Evolutionary conservation across 2,329 filamentous ascomycete genomes (phyloP).

Genomic region (Ceratocystis cacaofunesta): DNA sequence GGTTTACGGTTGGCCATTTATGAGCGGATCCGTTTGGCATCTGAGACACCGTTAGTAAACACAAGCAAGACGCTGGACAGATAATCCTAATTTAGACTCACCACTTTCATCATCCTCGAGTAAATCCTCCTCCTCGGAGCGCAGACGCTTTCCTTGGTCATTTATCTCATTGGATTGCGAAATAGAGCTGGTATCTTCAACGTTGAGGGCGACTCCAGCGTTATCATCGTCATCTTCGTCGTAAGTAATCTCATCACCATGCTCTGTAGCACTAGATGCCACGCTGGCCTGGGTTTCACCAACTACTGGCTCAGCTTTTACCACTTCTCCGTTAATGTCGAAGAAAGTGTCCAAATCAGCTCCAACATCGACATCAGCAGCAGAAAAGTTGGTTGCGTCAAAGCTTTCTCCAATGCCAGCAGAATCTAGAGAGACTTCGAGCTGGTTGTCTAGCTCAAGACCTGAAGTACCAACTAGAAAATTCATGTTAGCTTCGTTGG

Average conservation of each 20-base stretch:
- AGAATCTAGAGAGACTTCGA: constrained; percentile 6
- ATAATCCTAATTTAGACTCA: neutral
- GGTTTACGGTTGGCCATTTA: neutral
- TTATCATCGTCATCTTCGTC: constrained; percentile 16
- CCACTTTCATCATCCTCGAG: constrained; percentile 11
- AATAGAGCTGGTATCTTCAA: constrained; percentile 12
- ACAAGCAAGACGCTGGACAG: neutral
- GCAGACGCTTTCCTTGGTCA: constrained; percentile 14
- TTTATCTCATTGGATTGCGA: constrained; percentile 15
- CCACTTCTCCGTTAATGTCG: constrained; percentile 4
- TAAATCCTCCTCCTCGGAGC: constrained; percentile 5
- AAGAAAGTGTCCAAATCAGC: constrained; percentile 13
- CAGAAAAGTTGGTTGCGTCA: constrained; percentile 10
- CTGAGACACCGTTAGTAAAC: neutral
- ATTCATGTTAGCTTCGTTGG: neutral
- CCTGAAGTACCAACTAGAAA: constrained; percentile 7
- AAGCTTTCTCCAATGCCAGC: constrained; percentile 4
- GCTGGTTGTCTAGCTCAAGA: constrained; percentile 7
- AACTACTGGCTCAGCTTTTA: neutral
- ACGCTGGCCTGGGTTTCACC: neutral
- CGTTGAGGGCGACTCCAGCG: constrained; percentile 11
- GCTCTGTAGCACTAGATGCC: constrained; percentile 15
- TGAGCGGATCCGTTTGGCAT: constrained; percentile 13
- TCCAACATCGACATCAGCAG: constrained; percentile 7
- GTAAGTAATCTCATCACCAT: constrained; percentile 17